Conservation (phyloP, 2,329 filamentous ascomycete species). For the Clonostachys chloroleuca region DNA sequence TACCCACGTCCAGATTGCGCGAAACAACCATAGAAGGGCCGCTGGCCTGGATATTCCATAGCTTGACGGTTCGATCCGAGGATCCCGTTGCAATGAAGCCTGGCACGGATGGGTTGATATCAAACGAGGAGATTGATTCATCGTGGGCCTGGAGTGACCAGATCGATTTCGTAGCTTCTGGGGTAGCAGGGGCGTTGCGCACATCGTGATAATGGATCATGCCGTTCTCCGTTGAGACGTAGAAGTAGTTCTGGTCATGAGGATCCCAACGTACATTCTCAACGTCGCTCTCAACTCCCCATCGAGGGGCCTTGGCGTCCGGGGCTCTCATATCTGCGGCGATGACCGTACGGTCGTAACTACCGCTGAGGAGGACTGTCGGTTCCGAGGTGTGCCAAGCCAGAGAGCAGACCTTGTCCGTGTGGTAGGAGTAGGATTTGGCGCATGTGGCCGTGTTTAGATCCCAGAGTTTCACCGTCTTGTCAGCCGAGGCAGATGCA, state of each 20-base stretch:
- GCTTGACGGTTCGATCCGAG: conserved; percentile 90
- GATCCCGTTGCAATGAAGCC: conserved; percentile 93
- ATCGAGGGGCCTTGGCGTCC: conserved; percentile 73
- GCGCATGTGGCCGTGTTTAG: conserved; percentile 87
- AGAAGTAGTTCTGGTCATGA: conserved; percentile 91
- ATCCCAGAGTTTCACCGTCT: conserved; percentile 98
- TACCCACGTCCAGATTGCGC: conserved; percentile 88
- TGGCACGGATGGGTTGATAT: conserved; percentile 84
- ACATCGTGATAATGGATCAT: conserved; percentile 90
- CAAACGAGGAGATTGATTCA: conserved; percentile 85
- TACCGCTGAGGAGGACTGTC: conserved; percentile 85
- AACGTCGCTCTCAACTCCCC: conserved; percentile 94
- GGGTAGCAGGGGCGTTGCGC: conserved; percentile 68
- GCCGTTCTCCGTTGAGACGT: conserved; percentile 87
- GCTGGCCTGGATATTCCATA: conserved; percentile 83
- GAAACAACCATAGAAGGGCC: conserved; percentile 89
- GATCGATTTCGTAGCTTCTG: conserved; percentile 73
- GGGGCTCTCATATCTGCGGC: conserved; percentile 96
- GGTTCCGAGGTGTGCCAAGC: conserved; percentile 89
- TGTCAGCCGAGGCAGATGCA: conserved; percentile 91
- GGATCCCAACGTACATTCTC: conserved; percentile 92
- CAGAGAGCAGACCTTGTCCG: conserved; percentile 94
- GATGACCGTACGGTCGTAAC: conserved; percentile 90
- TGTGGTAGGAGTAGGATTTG: conserved; percentile 93
- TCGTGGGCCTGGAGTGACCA: conserved; percentile 98